A percentile compares a stretch with the other conserved stretches of the same genome.
phyloP scores from a whole-genome alignment of 495 filamentous ascomycete species.

The Neurospora sp. region DNA sequence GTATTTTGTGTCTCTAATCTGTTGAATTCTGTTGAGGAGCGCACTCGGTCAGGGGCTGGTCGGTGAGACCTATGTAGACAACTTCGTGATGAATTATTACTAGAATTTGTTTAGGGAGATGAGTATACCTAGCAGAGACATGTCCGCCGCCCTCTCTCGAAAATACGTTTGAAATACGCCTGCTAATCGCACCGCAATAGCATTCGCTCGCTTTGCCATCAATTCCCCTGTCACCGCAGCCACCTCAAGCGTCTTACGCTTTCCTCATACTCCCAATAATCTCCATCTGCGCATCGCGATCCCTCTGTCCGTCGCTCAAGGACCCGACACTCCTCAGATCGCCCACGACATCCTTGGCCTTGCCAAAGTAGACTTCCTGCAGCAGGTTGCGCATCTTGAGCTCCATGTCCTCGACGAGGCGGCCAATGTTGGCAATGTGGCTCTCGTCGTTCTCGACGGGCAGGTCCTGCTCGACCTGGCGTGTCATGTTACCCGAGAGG shows the following conservation, averaged over 20 bases:
- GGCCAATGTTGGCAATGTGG: conserved; percentile 92
- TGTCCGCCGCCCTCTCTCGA: neutral
- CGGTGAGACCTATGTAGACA: neutral
- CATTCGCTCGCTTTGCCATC: neutral
- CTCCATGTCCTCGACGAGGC: conserved; percentile 98
- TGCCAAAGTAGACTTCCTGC: conserved; percentile 99
- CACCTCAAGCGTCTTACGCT: conserved; percentile 6
- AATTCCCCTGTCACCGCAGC: neutral
- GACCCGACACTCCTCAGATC: conserved; percentile 84
- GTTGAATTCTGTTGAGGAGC: neutral
- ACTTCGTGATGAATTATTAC: neutral
- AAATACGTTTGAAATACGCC: neutral
- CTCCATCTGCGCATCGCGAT: conserved; percentile 79
- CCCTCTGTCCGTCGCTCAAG: conserved; percentile 75
- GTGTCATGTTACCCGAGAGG: conserved; percentile 92
- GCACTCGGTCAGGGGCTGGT: neutral
- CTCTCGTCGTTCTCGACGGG: conserved; percentile 81
- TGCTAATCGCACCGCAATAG: neutral
- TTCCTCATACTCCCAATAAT: conserved; percentile 70
- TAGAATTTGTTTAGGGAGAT: neutral
- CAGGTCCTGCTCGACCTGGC: conserved; percentile 86
- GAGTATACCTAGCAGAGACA: neutral
- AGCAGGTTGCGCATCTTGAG: conserved; percentile 97
- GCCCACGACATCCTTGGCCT: conserved; percentile 98
- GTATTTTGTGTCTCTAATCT: neutral